Evolutionary conservation across 2,329 filamentous ascomycete genomes (phyloP), one percentile per base, ranked within the genome.

Genomic region (Penicillium griseofulvum): DNA sequence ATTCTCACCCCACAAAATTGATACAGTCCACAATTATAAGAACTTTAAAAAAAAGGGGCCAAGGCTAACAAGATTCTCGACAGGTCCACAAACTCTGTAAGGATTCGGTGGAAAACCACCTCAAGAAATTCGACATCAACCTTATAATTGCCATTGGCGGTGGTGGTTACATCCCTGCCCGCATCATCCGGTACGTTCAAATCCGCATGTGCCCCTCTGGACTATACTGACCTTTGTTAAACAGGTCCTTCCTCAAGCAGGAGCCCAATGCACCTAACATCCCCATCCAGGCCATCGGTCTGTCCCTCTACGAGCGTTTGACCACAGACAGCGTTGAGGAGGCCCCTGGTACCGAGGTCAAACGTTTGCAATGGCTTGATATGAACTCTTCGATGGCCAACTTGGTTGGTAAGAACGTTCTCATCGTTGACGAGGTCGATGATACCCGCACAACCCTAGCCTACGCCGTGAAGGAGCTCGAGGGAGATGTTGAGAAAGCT

Each of bases 141-240:
- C 89, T 99, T 66, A 96, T 99, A 83, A 96, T 99, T 75, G 94
- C 94, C 72, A 97, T 97, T 74, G 94, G 94, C 68, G 94, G 94
- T 63, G 94, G 94, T 68, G 94, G 94, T 69, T 99, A 97, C 77
- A 91, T 99, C 38, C 94, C 94, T 58, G 94, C 94, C 43, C 90
- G 94, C 68, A 99, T 99, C 75, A 85, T 99, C 62, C 90, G 94
- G 80, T 84, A 77, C 57, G 70, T 61, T 22, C 19, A 34, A 34
- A 33, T 24, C 19, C 12, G 1, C 29, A 28, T 16, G 22, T 50
- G 31, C 26, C 3, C 6, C 4, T 29, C 12, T 29, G 4, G 24
- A 31, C 42, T 4, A n/a, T 54, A 14, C 46, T 54, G 19, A 54
- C 28, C 8, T 9, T 34, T 39, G 44, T 22, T 34, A 26, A 29